Base-by-base conservation (phyloP, 1,284 basidiomycete species). In the Phylloboletellus chloephorus region DNA sequence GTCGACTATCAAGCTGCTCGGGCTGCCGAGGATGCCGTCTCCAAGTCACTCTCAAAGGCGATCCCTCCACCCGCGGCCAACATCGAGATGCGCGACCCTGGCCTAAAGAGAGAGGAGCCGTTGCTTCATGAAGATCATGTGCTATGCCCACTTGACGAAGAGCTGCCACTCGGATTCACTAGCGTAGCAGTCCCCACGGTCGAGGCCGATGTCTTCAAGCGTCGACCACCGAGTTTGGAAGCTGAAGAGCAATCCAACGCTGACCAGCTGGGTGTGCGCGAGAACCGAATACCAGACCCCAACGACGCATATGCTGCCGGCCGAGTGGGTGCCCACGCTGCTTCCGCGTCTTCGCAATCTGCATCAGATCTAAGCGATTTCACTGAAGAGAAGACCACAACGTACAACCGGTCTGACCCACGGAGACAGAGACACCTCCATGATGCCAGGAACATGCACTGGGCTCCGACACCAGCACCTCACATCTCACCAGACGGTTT, bases 401-500 rank as follows among this genome's bases (percentile, higher is more conserved):
- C 73, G 2, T 61, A 64, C 12, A 75, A 75, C 17, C 73, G 76
- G 22, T 61, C 71, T 19, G 64, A 67, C 2, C 54, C 81, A 31
- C 69, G 78, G 41, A 80, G 75, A 53, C 78, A 82, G 39, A 80
- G 73, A 52, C 76, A 82, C 51, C 57, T 79, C 6, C 69, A 73
- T 22, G 81, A 78, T 50, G 58, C 72, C 7, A 70, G 71, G n/a
- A 67, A 62, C 25, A 78, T 73, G 49, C 61, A 66, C 8, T 82
- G 79, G 74, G 71, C 73, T 10, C 64, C 88, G 46, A 81, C 76
- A 0, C 72, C 76, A 1, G 74, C 78, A 21, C 89, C 90, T 1
- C 65, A 73, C 23, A 76, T 94, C 38, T 81, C 89, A 52, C 78
- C 84, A 0, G 65, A 88, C 48, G 78, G 77, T 12, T 92, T 97